Evolutionary conservation across 352 stramenopile species (phyloP), one percentile per base, ranked within the genome.

Genomic region (Elongisporangium senticosum): DNA sequence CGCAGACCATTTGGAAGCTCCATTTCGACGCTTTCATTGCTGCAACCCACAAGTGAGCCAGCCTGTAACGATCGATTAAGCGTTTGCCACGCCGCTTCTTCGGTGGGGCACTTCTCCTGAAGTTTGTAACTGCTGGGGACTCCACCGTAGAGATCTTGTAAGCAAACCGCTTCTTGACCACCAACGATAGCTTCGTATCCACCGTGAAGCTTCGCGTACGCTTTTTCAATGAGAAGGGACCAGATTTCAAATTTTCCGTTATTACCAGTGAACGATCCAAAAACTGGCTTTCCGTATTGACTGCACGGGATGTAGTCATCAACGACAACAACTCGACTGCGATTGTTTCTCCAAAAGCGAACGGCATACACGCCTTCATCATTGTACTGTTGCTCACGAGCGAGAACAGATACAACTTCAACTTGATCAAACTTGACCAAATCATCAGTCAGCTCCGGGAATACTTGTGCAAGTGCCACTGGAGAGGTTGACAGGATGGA

Each of bases 161-260:
- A 68, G 21, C 68, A 80, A 43, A 87, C 87, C 1, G 75, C 63
- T 40, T 95, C 85, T 58, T 95, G 87, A 13, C 92, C 93, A 49
- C 92, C 90, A 19, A 96, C 75, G 50, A 98, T 90, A 4, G 74
- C 68, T 43, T 92, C 85, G 67, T 98, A 98, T 24, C 79, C 87
- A 33, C 93, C 93, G 64, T 95, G 87, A 26, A 96, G 81, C 61
- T 98, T 98, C 1, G 94, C 91, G 67, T 97, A 98, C n/a, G 93
- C 93, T 63, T 98, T 98, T 67, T 98, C 94, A 17, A 98, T 64
- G 20, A 98, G 72, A 50, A 97, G 58, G 14, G 90, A 91, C 94
- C 93, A 98, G 51, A 98, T 86, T 68, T 98, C 92, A 67, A 93
- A 93, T 64, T 91, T 91, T 43, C 67, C 78, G 55, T 85, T 87